Base-by-base conservation (phyloP, 1,284 basidiomycete genomes). In the Cryptococcus maquisensis region DNA sequence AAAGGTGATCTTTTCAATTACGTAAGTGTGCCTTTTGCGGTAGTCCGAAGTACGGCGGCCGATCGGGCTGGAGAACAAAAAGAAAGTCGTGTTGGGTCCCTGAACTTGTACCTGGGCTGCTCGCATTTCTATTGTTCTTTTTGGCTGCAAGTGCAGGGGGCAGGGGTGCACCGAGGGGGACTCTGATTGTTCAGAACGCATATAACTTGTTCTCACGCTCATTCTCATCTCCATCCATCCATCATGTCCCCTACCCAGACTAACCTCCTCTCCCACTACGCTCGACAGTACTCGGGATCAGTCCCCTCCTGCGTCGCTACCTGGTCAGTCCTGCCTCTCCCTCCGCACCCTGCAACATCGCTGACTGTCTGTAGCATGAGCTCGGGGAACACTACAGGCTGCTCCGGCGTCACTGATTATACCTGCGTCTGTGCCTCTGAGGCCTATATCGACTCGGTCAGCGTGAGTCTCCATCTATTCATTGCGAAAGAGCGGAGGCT, bases 391-490 rank as follows among this genome's bases (percentile, higher is more conserved):
- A 54, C 55, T 6, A 47, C 49, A 0, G 55, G 52, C 16, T 67
- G 65, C 47, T 37, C 52, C 12, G 36, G 44, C 3, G 13, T 49
- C 4, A 47, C 46, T 2, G 63, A 67, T 39, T 63, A 56, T 39
- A 40, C 56, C 1, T 67, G 65, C 55, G 32, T 64, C n/a, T 67
- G 65, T 49, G 47, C 40, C 16, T 61, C 59, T 10, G 32, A 28
- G 2, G 46, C 51, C 2, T 67, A 61, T 46, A 48, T 58, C 28
- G 23, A 52, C 18, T 59, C 56, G 18, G 63, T 67, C 21, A 56
- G 47, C 20, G 63, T 65, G 42, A 64, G 64, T 60, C 5, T 20
- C 18, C 1, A 24, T 16, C 46, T 16, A 20, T 0, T 45, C 32
- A 10, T 18, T 37, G 37, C 21, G 32, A 37, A n/a, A 42, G 15